Percentiles rank a stretch among this genome's conserved stretches.
Evolutionary conservation across 768 basidiomycete genomes (phyloP).

Genomic region (Amanita thiersii): DNA sequence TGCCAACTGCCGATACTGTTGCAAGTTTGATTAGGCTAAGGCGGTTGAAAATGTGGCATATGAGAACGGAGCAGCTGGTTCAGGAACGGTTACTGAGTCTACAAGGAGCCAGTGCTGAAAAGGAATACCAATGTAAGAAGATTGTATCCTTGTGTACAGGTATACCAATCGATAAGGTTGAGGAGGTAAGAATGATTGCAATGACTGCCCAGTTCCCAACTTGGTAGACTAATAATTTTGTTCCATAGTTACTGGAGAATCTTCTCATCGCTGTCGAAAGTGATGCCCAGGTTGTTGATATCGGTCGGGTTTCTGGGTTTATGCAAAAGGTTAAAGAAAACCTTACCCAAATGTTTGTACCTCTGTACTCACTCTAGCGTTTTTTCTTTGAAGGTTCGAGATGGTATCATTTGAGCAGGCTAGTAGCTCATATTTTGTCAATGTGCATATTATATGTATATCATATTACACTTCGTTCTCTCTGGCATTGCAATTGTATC

Average conservation of each 20-base stretch:
- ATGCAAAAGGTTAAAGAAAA: slow-evolving; percentile 68
- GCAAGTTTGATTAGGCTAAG: slow-evolving; percentile 63
- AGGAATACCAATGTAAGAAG: slow-evolving; percentile 87
- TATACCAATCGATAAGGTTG: slow-evolving; percentile 81
- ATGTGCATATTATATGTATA: slow-evolving; percentile 13
- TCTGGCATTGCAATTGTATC: slow-evolving; percentile 22
- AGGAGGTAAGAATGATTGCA: slow-evolving; percentile 54
- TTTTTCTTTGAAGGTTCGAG: slow-evolving; percentile 36
- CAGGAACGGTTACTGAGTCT: slow-evolving; percentile 58
- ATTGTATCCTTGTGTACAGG: slow-evolving; percentile 87
- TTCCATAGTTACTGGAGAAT: slow-evolving; percentile 70
- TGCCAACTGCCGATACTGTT: slow-evolving; percentile 51
- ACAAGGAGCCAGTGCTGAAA: slow-evolving; percentile 78
- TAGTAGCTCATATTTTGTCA: no score
- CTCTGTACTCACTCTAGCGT: not conserved
- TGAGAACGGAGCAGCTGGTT: slow-evolving; percentile 69
- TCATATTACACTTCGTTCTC: slow-evolving; percentile 9
- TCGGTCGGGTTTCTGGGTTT: slow-evolving; percentile 81
- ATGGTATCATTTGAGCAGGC: slow-evolving; percentile 43
- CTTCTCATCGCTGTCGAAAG: slow-evolving; percentile 85
- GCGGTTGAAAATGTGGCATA: slow-evolving; percentile 78
- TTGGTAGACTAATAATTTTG: slow-evolving; percentile 10
- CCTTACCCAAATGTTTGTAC: not conserved
- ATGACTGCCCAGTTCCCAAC: slow-evolving; percentile 11
- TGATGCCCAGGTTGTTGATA: slow-evolving; percentile 74